phyloP scores from a whole-genome alignment of 345 rosid species.

The Populus nigra region DNA sequence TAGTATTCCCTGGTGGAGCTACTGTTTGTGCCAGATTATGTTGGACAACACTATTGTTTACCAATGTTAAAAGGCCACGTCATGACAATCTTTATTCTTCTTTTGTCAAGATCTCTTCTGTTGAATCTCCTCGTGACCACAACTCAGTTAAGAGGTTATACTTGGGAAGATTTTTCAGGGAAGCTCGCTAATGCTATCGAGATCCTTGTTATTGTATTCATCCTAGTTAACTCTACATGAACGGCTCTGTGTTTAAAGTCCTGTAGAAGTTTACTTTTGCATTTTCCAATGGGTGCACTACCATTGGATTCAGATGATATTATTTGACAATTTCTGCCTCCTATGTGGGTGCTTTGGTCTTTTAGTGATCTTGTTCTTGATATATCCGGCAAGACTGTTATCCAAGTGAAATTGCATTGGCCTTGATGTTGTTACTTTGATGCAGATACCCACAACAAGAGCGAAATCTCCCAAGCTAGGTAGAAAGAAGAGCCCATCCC shows the following conservation, averaged over 20 bases:
- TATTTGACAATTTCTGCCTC: background rate
- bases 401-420: background rate
- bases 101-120: background rate
- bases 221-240: background rate
- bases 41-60: background rate
- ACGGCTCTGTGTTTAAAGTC: background rate
- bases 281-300: background rate
- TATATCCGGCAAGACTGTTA: background rate
- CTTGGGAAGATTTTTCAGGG: background rate
- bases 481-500: conserved; percentile 55
- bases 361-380: background rate
- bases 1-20: background rate
- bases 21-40: background rate
- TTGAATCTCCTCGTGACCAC: background rate
- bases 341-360: background rate
- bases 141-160: background rate
- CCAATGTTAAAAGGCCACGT: background rate
- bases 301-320: background rate
- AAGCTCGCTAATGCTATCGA: background rate
- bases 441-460: conserved; percentile 88
- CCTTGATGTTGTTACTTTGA: background rate
- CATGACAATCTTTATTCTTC: background rate
- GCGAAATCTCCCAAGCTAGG: conserved; percentile 98
- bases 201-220: background rate
- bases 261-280: background rate